Base-by-base conservation (phyloP, 305 asterid species). In the Euphrasia arctica region DNA sequence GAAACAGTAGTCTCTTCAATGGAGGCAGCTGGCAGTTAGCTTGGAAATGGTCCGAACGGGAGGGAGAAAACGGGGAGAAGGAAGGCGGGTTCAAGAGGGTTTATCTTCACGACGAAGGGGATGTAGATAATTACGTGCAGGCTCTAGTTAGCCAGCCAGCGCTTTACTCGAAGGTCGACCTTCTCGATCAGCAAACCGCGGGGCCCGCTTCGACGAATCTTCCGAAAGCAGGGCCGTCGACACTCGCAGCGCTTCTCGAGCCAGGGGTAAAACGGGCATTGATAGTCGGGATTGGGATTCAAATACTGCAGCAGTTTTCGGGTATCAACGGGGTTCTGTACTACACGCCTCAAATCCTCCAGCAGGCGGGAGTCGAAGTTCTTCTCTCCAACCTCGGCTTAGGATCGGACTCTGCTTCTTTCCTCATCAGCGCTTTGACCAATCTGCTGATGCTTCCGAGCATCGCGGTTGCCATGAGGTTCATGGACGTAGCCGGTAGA, bases 11-110 rank as follows among this genome's bases (percentile, higher is more conserved):
- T 48, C 85, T 90, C 29, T 36, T 74, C 68, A 85, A 80, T 39
- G 88, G 82, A 9, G 92, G 97, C 48, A 96, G 97, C 62, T 90
- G 96, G 97, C 96, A 90, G 62, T 61, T 91, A 58, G 98, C 98
- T 4, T 91, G 96, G 96, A 81, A 88, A 77, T 89, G 97, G 95
- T 48, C 83, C 0, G 96, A 87, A 55, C 70, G 70, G 64, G 86
- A 89, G 67, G 95, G 85, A 11, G 90, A 76, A 64, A 89, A 82
- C 31, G 97, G 96, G 25, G 77, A 74, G 73, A 84, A 79, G 64
- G 91, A 80, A 78, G 93, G 95, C 5, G 95, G 95, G 6, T 86
- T 84, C 45, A 86, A 81, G 81, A 82, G 93, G 82, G 80, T 91
- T 61, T 91, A 91, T 78, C 66, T 91, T 78, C 96, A 88, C 39